These are phyloP conservation scores for Bombardia bombarda DNA, from an alignment of 495 filamentous ascomycete species.

Conservation along the genomic window DNA sequence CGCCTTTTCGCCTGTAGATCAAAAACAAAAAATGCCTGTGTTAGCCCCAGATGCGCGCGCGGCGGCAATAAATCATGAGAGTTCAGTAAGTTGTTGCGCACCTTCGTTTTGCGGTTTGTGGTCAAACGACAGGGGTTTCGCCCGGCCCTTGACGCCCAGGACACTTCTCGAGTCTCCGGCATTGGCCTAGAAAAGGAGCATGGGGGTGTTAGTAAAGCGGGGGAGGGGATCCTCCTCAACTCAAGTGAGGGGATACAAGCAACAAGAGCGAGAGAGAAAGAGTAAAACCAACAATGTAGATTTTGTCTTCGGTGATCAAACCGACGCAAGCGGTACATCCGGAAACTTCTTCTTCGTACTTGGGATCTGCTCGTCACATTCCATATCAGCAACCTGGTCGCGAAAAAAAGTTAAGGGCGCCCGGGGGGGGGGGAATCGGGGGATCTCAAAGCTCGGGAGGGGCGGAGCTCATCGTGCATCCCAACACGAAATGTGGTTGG, in stretches of 20 bases:
- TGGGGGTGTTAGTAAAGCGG: conserved; percentile 15
- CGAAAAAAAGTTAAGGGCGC: not conserved
- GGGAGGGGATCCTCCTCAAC: no score
- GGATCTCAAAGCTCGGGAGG: no score
- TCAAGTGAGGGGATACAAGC: no score
- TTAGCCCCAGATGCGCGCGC: conserved; percentile 14
- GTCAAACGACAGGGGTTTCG: conserved; percentile 94
- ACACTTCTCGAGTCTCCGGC: conserved; percentile 93
- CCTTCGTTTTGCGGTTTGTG: conserved; percentile 99
- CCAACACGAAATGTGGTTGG: no score
- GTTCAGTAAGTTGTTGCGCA: no score
- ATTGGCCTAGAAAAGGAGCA: conserved; percentile 59
- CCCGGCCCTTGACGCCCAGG: conserved; percentile 88
- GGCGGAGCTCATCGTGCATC: no score
- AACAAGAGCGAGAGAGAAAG: not conserved
- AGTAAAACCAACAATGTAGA: conserved; percentile 68
- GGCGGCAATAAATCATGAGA: no score
- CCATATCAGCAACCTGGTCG: conserved; percentile 13
- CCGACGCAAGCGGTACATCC: conserved; percentile 92
- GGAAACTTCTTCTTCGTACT: conserved; percentile 95
- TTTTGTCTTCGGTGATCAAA: conserved; percentile 80
- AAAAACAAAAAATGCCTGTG: conserved; percentile 4
- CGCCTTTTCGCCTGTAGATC: conserved; percentile 75
- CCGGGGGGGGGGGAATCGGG: no score
- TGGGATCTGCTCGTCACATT: conserved; percentile 59